Percentiles rank a stretch among this genome's conserved stretches.
phyloP scores from a whole-genome alignment of 768 basidiomycete genomes.

The Steccherinum ochraceum region DNA sequence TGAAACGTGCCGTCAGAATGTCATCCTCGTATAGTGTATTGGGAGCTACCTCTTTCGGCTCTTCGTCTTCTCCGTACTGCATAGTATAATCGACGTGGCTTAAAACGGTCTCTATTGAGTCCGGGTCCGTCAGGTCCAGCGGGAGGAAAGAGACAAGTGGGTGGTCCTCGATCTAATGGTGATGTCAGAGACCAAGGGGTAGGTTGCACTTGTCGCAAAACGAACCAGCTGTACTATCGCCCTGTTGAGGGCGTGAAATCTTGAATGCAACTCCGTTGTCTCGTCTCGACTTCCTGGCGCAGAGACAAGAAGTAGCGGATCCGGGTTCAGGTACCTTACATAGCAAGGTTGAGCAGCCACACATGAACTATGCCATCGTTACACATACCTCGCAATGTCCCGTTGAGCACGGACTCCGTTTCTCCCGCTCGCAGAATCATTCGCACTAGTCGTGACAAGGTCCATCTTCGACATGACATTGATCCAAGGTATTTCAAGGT shows the following conservation, averaged over 20 bases:
- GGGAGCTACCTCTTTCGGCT: slow-evolving; percentile 78
- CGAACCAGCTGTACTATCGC: slow-evolving; percentile 89
- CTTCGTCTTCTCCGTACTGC: slow-evolving; percentile 98
- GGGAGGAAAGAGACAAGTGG: slow-evolving; percentile 96
- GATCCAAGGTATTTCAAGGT: slow-evolving; percentile 93
- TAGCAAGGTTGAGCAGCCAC: slow-evolving; percentile 7
- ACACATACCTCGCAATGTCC: slow-evolving; percentile 72
- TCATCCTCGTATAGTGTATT: background rate
- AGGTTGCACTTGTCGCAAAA: slow-evolving; percentile 1
- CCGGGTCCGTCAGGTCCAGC: slow-evolving; percentile 82
- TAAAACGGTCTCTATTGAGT: slow-evolving; percentile 84
- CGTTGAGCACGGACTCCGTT: slow-evolving; percentile 69
- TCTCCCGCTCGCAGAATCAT: slow-evolving; percentile 54
- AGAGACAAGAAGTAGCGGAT: slow-evolving; percentile 77
- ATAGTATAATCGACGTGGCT: slow-evolving; percentile 98
- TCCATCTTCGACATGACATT: slow-evolving; percentile 99
- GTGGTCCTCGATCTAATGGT: slow-evolving; percentile 88
- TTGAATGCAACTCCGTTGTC: slow-evolving; percentile 53
- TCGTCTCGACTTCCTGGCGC: slow-evolving; percentile 51
- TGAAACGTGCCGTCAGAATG: background rate
- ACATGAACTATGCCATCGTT: background rate
- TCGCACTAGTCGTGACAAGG: slow-evolving; percentile 64
- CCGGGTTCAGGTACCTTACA: slow-evolving; percentile 95
- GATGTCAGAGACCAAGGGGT: slow-evolving; percentile 1
- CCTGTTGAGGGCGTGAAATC: slow-evolving; percentile 90